Evolutionary conservation across 768 basidiomycete genomes (phyloP), one percentile per base, ranked within the genome.

Genomic region (Artomyces pyxidatus): DNA sequence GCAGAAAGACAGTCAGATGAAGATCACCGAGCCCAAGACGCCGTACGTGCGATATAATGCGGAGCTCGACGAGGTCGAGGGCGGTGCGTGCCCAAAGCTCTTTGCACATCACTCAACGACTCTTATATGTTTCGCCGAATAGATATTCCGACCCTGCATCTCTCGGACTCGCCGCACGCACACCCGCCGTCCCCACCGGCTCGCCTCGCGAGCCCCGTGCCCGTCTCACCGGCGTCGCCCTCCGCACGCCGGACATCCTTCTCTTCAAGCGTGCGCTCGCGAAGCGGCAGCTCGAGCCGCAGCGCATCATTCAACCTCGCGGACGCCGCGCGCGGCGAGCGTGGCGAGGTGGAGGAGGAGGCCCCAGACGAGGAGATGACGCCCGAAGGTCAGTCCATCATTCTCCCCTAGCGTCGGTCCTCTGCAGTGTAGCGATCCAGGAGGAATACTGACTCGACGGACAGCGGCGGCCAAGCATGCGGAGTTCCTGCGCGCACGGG

Each of bases 1-100:
- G 56, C 81, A 87, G 74, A 95, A 95, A 67, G 92, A 95, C 61
- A 93, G 89, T 55, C 71, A 92, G 62, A 97, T 96, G 93, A 97
- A 96, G 79, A 97, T 97, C 61, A 92, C 89, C 2, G 93, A 97
- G 61, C 93, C 93, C 46, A 97, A 97, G 77, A 97, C 93, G 9
- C 93, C 93, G 2, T 97, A 88, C 66, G 93, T 97, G 47, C 75
- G 90, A 57, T 94, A 92, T 66, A 87, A 92, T 59, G 77, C 88
- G 3, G 83, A 86, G 62, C 83, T 84, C n/a, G 89, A 92, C 64
- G 76, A 77, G 47, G 68, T 91, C 37, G 89, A 92, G 65, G 82
- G 86, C 54, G 90, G 93, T 91, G 52, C 49, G 64, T 61, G 71
- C 67, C n/a, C 19, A 48, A 17, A 17, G 41, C 41, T 12, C 32